Percentiles rank a stretch among this genome's conserved stretches.
These are phyloP conservation scores for Ceratobasidium sp. DNA, from an alignment of 1,284 basidiomycete species.

Conservation along the genomic window DNA sequence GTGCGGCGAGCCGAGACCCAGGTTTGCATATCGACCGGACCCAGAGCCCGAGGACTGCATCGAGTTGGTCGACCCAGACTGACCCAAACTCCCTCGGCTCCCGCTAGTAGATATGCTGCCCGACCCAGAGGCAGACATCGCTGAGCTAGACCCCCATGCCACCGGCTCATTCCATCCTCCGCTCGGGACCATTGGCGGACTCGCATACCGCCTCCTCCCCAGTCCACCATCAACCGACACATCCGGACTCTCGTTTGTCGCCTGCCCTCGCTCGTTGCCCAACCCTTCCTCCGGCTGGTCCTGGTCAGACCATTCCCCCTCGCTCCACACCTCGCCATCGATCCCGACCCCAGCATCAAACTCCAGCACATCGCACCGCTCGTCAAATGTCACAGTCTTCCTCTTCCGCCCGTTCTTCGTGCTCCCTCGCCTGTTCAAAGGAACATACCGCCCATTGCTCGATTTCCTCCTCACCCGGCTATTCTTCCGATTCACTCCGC, in stretches of 20 bases:
- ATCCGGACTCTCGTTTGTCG: conserved; percentile 47
- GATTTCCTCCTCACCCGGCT: conserved; percentile 21
- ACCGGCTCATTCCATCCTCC: conserved; percentile 15
- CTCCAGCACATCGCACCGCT: conserved; percentile 88
- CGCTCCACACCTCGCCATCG: conserved; percentile 56
- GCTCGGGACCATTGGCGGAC: conserved; percentile 30
- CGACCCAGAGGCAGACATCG: conserved; percentile 13
- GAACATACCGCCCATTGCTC: conserved; percentile 24
- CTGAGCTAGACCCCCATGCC: conserved; percentile 14
- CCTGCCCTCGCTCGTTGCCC: conserved; percentile 43
- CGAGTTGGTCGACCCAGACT: conserved; percentile 11
- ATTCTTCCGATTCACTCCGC: conserved; percentile 13
- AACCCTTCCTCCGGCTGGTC: conserved; percentile 50
- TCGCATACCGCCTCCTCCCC: conserved; percentile 30
- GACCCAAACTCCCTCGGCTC: conserved; percentile 5
- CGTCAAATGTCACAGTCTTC: conserved; percentile 89
- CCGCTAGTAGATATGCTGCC: neutral
- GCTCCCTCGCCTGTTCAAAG: conserved; percentile 41
- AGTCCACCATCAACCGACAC: conserved; percentile 46
- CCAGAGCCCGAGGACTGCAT: neutral
- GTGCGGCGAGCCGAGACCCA: conserved; percentile 4
- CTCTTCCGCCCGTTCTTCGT: conserved; percentile 59
- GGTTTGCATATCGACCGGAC: conserved; percentile 1
- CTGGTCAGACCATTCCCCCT: conserved; percentile 59
- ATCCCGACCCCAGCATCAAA: conserved; percentile 69